These are phyloP conservation scores for Lagenaria siceraria DNA, from an alignment of 306 rosid species.

Conservation along the genomic window DNA sequence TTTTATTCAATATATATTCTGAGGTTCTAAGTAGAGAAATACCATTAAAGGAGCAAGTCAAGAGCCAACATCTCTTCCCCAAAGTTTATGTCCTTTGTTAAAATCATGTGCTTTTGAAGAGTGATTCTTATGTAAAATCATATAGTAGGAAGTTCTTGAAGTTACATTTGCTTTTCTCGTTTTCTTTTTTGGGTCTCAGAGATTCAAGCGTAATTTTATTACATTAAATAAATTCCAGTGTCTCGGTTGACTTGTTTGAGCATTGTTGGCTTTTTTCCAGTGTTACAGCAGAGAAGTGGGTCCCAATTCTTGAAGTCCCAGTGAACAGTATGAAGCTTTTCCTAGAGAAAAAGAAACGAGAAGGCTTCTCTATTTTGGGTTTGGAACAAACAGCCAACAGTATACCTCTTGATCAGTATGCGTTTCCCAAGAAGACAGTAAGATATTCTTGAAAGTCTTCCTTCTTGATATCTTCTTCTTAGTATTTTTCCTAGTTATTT, in stretches of 20 bases:
- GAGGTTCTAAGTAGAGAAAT: neutral
- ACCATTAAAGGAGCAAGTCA: neutral
- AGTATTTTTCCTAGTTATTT: neutral
- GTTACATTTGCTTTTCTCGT: no score
- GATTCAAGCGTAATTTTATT: neutral
- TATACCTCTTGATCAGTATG: conserved; percentile 62
- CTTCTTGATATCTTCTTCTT: neutral
- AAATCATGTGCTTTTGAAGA: neutral
- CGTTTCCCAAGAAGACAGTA: conserved; percentile 63
- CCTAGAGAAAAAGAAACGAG: conserved; percentile 74
- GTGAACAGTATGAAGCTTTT: conserved; percentile 63
- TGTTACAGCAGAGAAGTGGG: conserved; percentile 99
- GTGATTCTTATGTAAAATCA: neutral
- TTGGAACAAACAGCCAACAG: conserved; percentile 98
- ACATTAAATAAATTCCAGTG: neutral
- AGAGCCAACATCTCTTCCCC: neutral
- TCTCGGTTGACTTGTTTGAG: neutral
- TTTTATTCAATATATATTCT: neutral
- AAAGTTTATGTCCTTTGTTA: neutral
- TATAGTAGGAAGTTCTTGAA: neutral
- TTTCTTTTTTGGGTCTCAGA: no score
- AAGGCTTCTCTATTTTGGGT: conserved; percentile 89
- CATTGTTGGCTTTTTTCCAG: conserved; percentile 26
- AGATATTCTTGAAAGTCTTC: conserved; percentile 13
- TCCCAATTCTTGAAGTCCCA: conserved; percentile 84